Evolutionary conservation across 208 protist genomes (phyloP), one percentile per base, ranked within the genome.

Genomic region (Crithidia thermophila): DNA sequence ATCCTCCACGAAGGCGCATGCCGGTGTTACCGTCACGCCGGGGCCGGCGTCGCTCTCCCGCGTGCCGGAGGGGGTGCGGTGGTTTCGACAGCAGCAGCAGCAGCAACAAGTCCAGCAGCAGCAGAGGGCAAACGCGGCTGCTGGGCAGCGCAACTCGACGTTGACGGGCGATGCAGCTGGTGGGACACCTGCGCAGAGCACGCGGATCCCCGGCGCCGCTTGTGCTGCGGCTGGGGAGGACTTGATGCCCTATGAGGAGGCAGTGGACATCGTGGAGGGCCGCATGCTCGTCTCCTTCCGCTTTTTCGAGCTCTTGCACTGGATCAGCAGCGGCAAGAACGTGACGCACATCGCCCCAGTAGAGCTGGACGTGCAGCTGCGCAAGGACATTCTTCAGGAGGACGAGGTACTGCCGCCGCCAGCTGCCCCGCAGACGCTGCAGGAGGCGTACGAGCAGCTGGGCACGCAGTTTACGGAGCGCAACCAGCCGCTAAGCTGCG

Each of bases 361-460:
- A 8, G 59, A 66, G 43, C 21, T 87, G 11, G 72, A 86, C 16
- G 58, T 95, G 34, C 82, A 93, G 73, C 75, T 82, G 10, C 82
- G 87, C 9, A 95, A 95, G 68, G 86, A 84, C 18, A 85, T 93
- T 21, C 71, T 95, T 16, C 90, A 95, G 49, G 87, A 93, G 50
- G 83, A 75, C 27, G 90, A 93, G 64, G 71, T 91, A 30, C 51
- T 93, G 30, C 67, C 76, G 0, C 79, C 81, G 34, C 87, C 83
- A 0, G 75, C 80, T 30, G 16, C 73, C 10, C 90, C 90, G 18
- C 56, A 50, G 10, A 88, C 59, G 14, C 67, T 68, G 75, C 53
- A 66, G 39, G 85, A 91, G 59, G 62, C 73, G 39, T 91, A 79
- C 67, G 75, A 62, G 13, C 73, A 81, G 59, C 59, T 93, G 3